A percentile compares a stretch with the other conserved stretches of the same genome.
Evolutionary conservation across 768 basidiomycete genomes (phyloP).

Genomic region (Pleurotus salmoneostramineus): DNA sequence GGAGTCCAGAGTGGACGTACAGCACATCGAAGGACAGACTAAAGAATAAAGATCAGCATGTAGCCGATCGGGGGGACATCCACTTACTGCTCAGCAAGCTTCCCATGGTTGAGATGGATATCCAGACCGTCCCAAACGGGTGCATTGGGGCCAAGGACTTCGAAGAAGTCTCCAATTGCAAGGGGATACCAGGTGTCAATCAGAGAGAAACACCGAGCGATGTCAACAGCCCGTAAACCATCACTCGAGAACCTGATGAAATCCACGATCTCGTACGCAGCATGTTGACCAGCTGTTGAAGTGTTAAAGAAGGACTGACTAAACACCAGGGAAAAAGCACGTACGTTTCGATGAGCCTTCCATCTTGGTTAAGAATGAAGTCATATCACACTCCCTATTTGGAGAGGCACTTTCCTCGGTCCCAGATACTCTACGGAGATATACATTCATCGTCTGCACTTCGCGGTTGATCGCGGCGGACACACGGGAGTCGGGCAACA

Average conservation of each 20-base stretch:
- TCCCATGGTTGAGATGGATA: slow-evolving; percentile 17
- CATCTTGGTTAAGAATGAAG: slow-evolving; percentile 40
- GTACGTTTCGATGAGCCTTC: slow-evolving; percentile 44
- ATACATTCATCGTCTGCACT: slow-evolving; percentile 31
- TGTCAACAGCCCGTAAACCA: slow-evolving; percentile 27
- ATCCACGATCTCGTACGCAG: slow-evolving; percentile 60
- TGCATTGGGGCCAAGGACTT: slow-evolving; percentile 38
- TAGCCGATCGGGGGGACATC: background rate
- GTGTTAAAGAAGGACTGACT: no score
- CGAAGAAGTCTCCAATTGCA: slow-evolving; percentile 36
- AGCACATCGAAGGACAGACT: slow-evolving; percentile 41
- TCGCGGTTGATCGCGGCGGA: slow-evolving; percentile 41
- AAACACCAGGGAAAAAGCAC: slow-evolving; percentile 15
- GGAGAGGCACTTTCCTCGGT: slow-evolving; percentile 3
- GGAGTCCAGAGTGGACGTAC: slow-evolving; percentile 29
- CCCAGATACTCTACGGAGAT: slow-evolving; percentile 21
- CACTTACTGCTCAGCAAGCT: slow-evolving; percentile 25
- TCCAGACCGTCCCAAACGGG: slow-evolving; percentile 39
- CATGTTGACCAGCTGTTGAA: slow-evolving; percentile 17
- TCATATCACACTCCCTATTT: slow-evolving; percentile 19
- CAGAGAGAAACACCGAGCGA: slow-evolving; percentile 34
- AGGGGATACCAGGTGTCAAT: slow-evolving; percentile 38
- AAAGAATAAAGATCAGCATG: slow-evolving; percentile 2
- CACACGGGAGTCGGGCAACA: slow-evolving; percentile 23
- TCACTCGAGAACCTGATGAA: slow-evolving; percentile 49